Conservation (phyloP, 148 eudicot species). For the Fallopia convolvulus region DNA sequence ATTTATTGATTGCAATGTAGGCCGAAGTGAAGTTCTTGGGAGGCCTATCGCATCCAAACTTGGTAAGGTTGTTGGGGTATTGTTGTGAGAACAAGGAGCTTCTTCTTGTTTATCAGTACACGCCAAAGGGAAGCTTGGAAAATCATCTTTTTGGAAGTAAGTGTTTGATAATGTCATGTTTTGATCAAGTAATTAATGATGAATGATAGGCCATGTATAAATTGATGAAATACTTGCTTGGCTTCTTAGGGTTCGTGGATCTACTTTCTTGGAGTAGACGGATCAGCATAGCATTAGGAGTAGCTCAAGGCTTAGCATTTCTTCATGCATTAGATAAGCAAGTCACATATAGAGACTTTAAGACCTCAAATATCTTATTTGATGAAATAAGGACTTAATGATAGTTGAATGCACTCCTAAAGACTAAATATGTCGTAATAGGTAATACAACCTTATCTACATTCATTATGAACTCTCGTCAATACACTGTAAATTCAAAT, state of each 20-base stretch:
- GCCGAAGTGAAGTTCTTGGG: slow-evolving; percentile 10
- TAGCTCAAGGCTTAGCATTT: slow-evolving; percentile 54
- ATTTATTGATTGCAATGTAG: not conserved
- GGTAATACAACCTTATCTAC: slow-evolving; percentile 23
- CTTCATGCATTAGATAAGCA: slow-evolving; percentile 41
- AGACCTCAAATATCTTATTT: slow-evolving; percentile 60
- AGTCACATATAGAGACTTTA: slow-evolving; percentile 57
- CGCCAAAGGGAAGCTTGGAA: slow-evolving; percentile 14
- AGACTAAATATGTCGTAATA: slow-evolving; percentile 55
- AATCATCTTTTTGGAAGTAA: slow-evolving; percentile 7
- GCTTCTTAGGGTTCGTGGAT: slow-evolving; percentile 33
- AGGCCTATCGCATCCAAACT: slow-evolving; percentile 4
- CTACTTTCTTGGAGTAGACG: slow-evolving; percentile 51
- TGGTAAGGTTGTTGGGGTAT: slow-evolving; percentile 11
- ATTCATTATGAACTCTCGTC: too few relatives aligned
- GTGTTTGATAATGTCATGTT: not conserved
- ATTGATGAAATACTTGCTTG: not conserved
- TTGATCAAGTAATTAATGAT: not conserved
- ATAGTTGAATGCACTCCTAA: not conserved
- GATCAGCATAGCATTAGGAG: slow-evolving; percentile 49
- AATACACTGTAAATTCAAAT: too few relatives aligned
- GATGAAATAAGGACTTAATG: slow-evolving; percentile 31
- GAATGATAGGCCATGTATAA: too few relatives aligned
- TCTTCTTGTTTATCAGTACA: slow-evolving; percentile 7
- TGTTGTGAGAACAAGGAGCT: slow-evolving; percentile 7